Evolutionary conservation across 2,329 filamentous ascomycete genomes (phyloP).

Genomic region (Metarhizium brunneum): DNA sequence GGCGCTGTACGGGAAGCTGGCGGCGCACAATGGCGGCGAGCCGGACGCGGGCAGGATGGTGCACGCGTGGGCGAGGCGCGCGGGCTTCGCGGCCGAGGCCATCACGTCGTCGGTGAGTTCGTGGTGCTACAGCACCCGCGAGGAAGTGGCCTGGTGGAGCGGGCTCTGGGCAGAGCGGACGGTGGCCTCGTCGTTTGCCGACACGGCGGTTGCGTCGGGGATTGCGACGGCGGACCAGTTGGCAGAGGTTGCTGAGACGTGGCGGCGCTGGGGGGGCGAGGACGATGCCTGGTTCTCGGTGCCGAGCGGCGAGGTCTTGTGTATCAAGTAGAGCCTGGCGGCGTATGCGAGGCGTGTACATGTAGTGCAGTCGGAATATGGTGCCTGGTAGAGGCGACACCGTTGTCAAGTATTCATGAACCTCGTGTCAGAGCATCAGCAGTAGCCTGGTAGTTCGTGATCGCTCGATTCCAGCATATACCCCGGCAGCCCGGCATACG

Average conservation of each 20-base stretch:
- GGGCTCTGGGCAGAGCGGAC: slow-evolving; percentile 13
- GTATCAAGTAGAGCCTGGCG: neutral
- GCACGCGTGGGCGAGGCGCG: slow-evolving; percentile 12
- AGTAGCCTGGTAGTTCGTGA: neutral
- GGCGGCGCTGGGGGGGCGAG: slow-evolving; percentile 7
- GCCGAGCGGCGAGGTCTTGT: slow-evolving; percentile 4
- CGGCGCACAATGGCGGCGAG: slow-evolving; percentile 10
- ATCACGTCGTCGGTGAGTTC: slow-evolving; percentile 11
- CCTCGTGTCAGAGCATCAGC: neutral
- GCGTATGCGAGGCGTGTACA: too few relatives aligned
- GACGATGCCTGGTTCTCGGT: slow-evolving; percentile 9
- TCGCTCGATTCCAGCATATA: neutral
- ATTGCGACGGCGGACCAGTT: slow-evolving; percentile 5
- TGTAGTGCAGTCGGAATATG: too few relatives aligned
- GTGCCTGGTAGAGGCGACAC: too few relatives aligned
- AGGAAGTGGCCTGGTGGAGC: slow-evolving; percentile 14
- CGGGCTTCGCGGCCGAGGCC: slow-evolving; percentile 9
- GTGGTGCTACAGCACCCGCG: slow-evolving; percentile 14
- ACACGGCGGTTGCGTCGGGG: slow-evolving; percentile 1
- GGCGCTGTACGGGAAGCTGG: slow-evolving; percentile 10
- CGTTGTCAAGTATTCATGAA: too few relatives aligned
- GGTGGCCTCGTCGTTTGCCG: slow-evolving; percentile 7
- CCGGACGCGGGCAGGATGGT: slow-evolving; percentile 14
- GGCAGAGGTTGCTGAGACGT: slow-evolving; percentile 1
- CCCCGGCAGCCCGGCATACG: neutral